phyloP scores from a whole-genome alignment of 2,329 filamentous ascomycete genomes.

The Coleophoma eucalyptorum region DNA sequence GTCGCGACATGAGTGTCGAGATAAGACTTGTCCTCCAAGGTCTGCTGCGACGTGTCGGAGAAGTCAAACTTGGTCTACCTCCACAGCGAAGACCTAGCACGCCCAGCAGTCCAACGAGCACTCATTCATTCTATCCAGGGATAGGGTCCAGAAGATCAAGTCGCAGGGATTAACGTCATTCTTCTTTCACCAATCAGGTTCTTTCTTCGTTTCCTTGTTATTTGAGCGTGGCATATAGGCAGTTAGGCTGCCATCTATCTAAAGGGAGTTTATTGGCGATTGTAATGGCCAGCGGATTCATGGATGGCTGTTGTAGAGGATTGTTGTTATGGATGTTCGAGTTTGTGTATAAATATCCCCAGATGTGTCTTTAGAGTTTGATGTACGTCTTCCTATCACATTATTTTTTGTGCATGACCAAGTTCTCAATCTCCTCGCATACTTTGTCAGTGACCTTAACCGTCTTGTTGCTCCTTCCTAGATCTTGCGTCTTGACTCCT shows the following conservation, averaged over 20 bases:
- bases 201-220: constrained; percentile 1
- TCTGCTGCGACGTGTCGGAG: constrained; percentile 78
- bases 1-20: constrained; percentile 76
- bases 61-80: constrained; percentile 55
- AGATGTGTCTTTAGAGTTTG: constrained; percentile 4
- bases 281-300: too few species aligned
- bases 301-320: too few species aligned
- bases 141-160: constrained; percentile 14
- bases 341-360: constrained; percentile 3
- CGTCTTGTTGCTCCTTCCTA: constrained; percentile 46
- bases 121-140: constrained; percentile 6
- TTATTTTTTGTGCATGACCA: background rate
- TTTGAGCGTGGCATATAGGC: constrained; percentile 1
- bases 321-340: too few species aligned
- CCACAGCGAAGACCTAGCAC: constrained; percentile 8
- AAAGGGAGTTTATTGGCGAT: constrained; percentile 1
- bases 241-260: constrained; percentile 6
- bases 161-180: constrained; percentile 5
- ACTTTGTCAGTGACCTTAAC: constrained; percentile 20
- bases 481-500: constrained; percentile 44
- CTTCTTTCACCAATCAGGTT: too few species aligned
- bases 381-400: background rate
- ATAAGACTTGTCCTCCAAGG: constrained; percentile 74
- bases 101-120: constrained; percentile 17
- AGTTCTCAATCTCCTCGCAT: constrained; percentile 18